A percentile compares a stretch with the other conserved stretches of the same genome.
Conservation (phyloP, 177 flowering plant genomes). For the Vitis hybrid region DNA sequence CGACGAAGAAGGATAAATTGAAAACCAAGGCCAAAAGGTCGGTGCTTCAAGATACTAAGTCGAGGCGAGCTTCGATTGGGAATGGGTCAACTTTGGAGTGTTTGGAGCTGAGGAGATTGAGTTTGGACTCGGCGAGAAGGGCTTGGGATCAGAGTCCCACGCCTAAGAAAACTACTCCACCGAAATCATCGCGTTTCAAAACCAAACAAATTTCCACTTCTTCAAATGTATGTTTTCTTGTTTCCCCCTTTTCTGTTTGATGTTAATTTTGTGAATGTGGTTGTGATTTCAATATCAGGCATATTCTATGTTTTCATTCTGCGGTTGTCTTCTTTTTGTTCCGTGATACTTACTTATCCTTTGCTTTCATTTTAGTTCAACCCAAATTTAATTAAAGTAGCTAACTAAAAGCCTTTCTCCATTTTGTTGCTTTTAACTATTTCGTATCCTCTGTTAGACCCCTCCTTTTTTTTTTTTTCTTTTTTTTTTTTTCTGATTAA, state of each 20-base stretch:
- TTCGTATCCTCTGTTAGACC: too few species aligned
- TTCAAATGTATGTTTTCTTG: constrained; percentile 28
- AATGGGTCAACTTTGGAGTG: not conserved
- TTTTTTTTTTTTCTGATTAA: too few species aligned
- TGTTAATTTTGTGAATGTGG: not conserved
- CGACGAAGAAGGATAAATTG: constrained; percentile 2
- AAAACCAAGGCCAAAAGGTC: constrained; percentile 3
- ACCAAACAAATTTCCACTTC: constrained; percentile 17
- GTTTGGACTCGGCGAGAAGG: constrained; percentile 44
- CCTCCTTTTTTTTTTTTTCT: too few species aligned
- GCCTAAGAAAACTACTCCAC: constrained; percentile 10
- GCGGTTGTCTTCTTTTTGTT: not conserved
- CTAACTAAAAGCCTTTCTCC: too few species aligned
- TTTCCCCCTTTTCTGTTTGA: not conserved
- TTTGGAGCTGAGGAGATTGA: constrained; percentile 36
- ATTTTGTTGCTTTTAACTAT: too few species aligned
- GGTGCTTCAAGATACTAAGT: constrained; percentile 7
- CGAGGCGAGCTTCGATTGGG: not conserved
- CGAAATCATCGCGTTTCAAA: constrained; percentile 15
- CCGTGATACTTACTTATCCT: too few species aligned
- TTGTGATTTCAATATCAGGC: not conserved
- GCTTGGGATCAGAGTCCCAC: constrained; percentile 38
- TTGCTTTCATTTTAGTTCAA: too few species aligned
- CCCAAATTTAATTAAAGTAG: too few species aligned
- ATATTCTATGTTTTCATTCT: not conserved